Percentiles rank a stretch among this genome's conserved stretches.
Evolutionary conservation across 306 rosid genomes (phyloP).

Genomic region (Trifolium pratense): DNA sequence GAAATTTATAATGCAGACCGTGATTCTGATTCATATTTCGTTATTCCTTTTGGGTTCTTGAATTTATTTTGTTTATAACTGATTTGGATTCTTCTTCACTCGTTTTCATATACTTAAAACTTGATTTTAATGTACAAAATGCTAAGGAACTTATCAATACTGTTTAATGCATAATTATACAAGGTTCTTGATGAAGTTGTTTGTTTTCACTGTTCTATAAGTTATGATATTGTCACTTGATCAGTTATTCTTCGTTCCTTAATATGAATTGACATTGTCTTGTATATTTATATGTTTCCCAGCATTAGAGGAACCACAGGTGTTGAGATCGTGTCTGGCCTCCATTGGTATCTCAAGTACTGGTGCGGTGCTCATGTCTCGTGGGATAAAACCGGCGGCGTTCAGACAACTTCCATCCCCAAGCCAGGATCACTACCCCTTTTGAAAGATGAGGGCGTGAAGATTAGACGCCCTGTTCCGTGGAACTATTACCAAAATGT

Average conservation of each 20-base stretch:
- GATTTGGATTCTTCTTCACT: not conserved
- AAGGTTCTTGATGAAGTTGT: not conserved
- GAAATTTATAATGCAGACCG: slow-evolving; percentile 21
- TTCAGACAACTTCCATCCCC: slow-evolving; percentile 79
- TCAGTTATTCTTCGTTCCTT: slow-evolving; percentile 6
- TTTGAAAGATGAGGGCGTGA: slow-evolving; percentile 61
- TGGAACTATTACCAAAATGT: slow-evolving; percentile 98
- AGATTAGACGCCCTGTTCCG: slow-evolving; percentile 79
- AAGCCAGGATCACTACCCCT: slow-evolving; percentile 79
- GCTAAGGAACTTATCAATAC: slow-evolving; percentile 5
- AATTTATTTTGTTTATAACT: slow-evolving; percentile 18
- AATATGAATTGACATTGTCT: slow-evolving; percentile 30
- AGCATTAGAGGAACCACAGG: slow-evolving; percentile 87
- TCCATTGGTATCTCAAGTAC: slow-evolving; percentile 93
- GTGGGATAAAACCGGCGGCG: slow-evolving; percentile 94
- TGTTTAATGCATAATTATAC: slow-evolving; percentile 3
- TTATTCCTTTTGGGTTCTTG: slow-evolving; percentile 25
- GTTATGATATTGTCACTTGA: slow-evolving; percentile 12
- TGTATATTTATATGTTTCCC: slow-evolving; percentile 34
- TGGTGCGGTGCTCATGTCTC: slow-evolving; percentile 93
- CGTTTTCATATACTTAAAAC: not conserved
- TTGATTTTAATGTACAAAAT: slow-evolving; percentile 29
- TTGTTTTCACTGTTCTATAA: slow-evolving; percentile 12
- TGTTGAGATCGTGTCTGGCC: slow-evolving; percentile 87
- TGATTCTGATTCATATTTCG: slow-evolving; percentile 5